Evolutionary conservation across 306 rosid genomes (phyloP), one percentile per base, ranked within the genome.

Genomic region (Glycyrrhiza uralensis): DNA sequence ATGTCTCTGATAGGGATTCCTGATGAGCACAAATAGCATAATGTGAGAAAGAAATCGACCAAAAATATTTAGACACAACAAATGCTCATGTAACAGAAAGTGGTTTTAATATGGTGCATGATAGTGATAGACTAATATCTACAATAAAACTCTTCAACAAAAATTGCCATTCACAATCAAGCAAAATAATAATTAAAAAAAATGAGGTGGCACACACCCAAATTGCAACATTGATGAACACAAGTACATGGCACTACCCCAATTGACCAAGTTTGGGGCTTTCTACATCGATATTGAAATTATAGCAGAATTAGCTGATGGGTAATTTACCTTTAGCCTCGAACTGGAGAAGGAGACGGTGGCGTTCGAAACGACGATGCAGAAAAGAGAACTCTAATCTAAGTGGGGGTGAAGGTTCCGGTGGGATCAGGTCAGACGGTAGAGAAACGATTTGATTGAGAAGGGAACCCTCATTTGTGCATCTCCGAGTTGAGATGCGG

Each of bases 301-400:
- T 44, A 55, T 8, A 15, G 33, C 10, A 47, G 7, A 63, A 78
- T 22, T 2, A 39, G 33, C 7, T 28, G 51, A 70, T 19, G 66
- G 60, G 33, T 69, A 51, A 42, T 62, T 38, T 52, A 78, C 45
- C 72, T 71, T 54, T 32, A 38, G 45, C 13, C 19, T 24, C 51
- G 30, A 62, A 69, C 33, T 8, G 71, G 71, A 60, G 65, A 49
- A 62, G 39, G 29, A 18, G 36, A 38, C 18, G 44, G 60, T 30
- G 60, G 28, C 36, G 46, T 32, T 8, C 36, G 4, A 61, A 73
- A 60, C 61, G 13, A 69, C 57, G 28, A 15, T 26, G 26, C 9
- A 15, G 15, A 15, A 23, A 13, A 11, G 12, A 14, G 30, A 71
- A 42, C 0, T 0, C 11, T 7, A 30, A 29, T n/a, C 28, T 0